Evolutionary conservation across 2,329 filamentous ascomycete species (phyloP).

Genomic region (Diaporthe longicolla): DNA sequence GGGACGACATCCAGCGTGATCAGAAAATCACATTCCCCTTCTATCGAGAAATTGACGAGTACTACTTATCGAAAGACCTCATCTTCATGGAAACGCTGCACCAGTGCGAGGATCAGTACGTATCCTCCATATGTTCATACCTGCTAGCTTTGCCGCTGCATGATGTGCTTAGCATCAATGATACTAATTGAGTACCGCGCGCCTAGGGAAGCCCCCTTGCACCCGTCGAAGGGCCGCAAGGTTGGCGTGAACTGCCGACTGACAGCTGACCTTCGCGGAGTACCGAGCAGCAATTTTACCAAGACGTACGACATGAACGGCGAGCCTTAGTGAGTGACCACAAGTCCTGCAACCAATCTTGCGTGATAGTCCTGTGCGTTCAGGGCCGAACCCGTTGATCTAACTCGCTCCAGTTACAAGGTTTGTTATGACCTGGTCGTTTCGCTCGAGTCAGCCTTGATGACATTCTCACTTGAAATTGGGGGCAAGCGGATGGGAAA

Average conservation of each 20-base stretch:
- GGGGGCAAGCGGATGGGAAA: not conserved
- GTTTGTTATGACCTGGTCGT: not conserved
- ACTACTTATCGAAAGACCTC: not conserved
- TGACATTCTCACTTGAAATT: not conserved
- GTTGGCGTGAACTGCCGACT: not conserved
- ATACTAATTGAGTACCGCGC: not conserved
- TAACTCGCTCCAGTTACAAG: not conserved
- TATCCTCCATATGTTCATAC: too few species aligned
- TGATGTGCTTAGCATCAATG: not conserved
- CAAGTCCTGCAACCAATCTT: too few species aligned
- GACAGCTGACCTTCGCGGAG: not conserved
- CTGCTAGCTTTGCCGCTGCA: fast-evolving
- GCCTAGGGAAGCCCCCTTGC: not conserved
- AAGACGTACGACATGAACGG: not conserved
- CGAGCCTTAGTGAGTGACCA: not conserved
- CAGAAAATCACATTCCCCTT: not conserved
- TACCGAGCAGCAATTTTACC: not conserved
- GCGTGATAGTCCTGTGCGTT: too few species aligned
- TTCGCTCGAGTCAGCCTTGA: not conserved
- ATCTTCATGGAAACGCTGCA: not conserved
- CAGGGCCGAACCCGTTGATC: not conserved
- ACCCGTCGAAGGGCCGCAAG: not conserved
- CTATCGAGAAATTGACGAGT: not conserved
- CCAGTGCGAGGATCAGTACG: not conserved
- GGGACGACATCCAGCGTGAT: not conserved